Evolutionary conservation across 352 stramenopile genomes (phyloP), one percentile per base, ranked within the genome.

Genomic region (Albugo candida): DNA sequence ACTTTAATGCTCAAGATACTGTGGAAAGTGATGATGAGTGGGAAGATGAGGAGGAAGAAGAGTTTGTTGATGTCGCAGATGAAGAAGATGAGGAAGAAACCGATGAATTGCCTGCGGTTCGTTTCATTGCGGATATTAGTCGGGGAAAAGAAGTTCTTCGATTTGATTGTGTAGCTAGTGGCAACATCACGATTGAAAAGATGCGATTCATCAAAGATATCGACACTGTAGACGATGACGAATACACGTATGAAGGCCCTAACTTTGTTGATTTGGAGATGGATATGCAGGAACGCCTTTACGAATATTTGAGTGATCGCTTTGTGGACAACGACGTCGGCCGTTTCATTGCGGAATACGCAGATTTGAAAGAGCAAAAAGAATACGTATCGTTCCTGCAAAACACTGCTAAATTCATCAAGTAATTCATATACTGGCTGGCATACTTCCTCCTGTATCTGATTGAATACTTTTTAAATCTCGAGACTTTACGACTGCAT

Each of bases 321-420:
- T 67, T 83, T 58, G 71, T 89, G 42, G 71, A 89, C 60, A 74
- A 89, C 63, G 69, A 83, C 21, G 53, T 89, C 40, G 73, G 73
- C n/a, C 65, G 81, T 61, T 86, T 89, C 55, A 85, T 89, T 52
- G 74, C 68, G 51, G 66, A 85, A 58, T 89, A 72, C 51, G 66
- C 73, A 31, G 76, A 89, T 55, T 56, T 85, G 36, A 89, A 89
- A 61, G 73, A 89, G 63, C 76, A 89, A 59, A 70, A 73, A 60
- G 71, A 89, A 61, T 89, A 86, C 53, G 52, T 86, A 48, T 51
- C 61, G 13, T 89, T 89, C 59, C 65, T 89, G 35, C 61, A 89
- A 60, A 61, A 66, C 52, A 50, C 71, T 11, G 58, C 68, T 42
- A 61, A 59, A 54, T 86, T 89, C 44, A 57, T 83, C 60, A 80